Evolutionary conservation across 2,329 filamentous ascomycete species (phyloP).

Genomic region (Trichoderma atrobrunneum): DNA sequence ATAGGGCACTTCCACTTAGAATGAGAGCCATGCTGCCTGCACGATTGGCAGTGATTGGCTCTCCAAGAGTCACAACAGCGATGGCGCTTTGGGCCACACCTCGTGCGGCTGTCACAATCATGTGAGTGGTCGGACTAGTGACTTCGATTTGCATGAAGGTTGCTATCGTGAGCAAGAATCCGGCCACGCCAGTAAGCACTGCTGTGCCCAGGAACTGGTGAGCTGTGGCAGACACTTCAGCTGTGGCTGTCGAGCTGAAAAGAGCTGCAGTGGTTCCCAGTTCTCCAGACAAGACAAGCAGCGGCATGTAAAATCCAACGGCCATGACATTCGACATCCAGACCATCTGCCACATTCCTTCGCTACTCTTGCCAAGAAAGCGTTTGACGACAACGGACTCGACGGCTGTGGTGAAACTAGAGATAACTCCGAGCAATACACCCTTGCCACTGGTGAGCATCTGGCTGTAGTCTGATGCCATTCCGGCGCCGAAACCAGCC

Average conservation of each 20-base stretch:
- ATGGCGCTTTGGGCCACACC: conserved; percentile 8
- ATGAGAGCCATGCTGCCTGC: conserved; percentile 15
- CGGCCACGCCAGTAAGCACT: conserved; percentile 6
- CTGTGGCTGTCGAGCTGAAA: background rate
- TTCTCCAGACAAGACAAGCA: background rate
- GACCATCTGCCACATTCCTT: conserved; percentile 17
- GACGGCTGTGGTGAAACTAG: conserved; percentile 11
- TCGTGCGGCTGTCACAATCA: conserved; percentile 15
- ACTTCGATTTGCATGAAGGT: conserved; percentile 14
- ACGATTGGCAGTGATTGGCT: conserved; percentile 5
- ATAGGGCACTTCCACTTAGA: conserved; percentile 3
- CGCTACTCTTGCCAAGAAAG: conserved; percentile 6
- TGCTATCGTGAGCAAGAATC: conserved; percentile 9
- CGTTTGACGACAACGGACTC: conserved; percentile 11
- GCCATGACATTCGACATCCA: conserved; percentile 18
- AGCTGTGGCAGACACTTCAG: background rate
- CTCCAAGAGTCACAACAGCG: background rate
- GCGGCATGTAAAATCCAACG: background rate
- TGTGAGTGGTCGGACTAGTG: conserved; percentile 14
- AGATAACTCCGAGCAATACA: conserved; percentile 7
- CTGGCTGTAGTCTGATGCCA: conserved; percentile 12
- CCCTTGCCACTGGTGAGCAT: conserved; percentile 14
- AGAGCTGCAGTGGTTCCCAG: background rate
- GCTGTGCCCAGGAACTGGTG: conserved; percentile 5
- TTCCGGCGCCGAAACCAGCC: conserved; percentile 13